Conservation (phyloP, 441 rosid species). For the Corymbia citriodora region DNA sequence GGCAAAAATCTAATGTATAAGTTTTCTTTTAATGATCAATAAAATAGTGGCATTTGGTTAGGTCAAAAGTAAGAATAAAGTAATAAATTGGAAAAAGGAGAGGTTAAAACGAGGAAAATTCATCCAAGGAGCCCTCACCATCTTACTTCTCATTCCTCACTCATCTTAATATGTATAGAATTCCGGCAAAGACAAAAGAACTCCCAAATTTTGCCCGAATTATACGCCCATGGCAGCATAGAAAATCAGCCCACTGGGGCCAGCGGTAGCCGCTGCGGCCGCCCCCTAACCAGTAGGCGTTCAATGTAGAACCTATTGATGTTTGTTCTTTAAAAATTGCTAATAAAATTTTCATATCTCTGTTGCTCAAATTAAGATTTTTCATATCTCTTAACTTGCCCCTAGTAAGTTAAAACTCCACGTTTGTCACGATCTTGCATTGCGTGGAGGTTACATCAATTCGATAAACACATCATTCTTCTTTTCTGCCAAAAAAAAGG, state of each 20-base stretch:
- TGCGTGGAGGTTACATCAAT: no score
- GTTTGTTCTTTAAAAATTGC: neutral
- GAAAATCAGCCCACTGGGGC: neutral
- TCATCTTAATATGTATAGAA: neutral
- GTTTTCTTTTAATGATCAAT: neutral
- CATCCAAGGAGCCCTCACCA: neutral
- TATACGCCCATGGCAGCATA: neutral
- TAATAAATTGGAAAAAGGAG: neutral
- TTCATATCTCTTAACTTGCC: neutral
- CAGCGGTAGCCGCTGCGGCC: no score
- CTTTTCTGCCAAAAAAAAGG: no score
- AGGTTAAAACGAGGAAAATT: neutral
- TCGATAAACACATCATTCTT: no score
- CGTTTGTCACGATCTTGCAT: neutral
- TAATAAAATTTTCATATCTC: neutral
- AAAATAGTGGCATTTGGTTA: neutral
- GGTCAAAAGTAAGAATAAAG: neutral
- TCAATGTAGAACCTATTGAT: neutral
- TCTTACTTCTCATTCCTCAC: neutral
- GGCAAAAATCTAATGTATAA: neutral
- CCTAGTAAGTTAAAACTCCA: neutral
- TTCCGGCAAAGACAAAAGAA: neutral
- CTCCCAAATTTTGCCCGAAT: neutral
- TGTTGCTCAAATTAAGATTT: neutral
- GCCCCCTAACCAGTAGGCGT: neutral